Evolutionary conservation across 768 basidiomycete genomes (phyloP).

Genomic region (Leucosporidium yakuticum): DNA sequence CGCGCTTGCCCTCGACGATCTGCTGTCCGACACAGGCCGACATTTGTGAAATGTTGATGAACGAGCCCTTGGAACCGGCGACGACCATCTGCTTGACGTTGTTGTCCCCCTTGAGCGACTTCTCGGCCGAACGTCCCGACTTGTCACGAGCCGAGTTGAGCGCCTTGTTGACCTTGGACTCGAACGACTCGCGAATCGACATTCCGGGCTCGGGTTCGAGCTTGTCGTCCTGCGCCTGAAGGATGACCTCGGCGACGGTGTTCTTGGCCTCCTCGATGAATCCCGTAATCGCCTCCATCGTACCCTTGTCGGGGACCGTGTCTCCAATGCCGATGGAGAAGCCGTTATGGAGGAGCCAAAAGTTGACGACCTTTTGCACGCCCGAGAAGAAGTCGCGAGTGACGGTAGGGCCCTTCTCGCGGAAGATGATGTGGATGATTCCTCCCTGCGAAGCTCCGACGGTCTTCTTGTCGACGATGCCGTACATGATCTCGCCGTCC

Average conservation of each 20-base stretch:
- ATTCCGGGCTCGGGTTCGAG: slow-evolving; percentile 91
- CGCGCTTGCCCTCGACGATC: slow-evolving; percentile 94
- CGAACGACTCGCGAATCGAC: slow-evolving; percentile 98
- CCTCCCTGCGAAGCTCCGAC: slow-evolving; percentile 88
- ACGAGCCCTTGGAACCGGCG: slow-evolving; percentile 78
- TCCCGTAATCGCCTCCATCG: slow-evolving; percentile 78
- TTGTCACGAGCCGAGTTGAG: slow-evolving; percentile 92
- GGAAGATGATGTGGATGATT: slow-evolving; percentile 91
- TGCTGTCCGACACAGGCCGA: slow-evolving; percentile 98
- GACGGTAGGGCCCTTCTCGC: slow-evolving; percentile 91
- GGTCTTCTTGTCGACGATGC: slow-evolving; percentile 97
- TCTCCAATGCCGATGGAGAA: slow-evolving; percentile 99
- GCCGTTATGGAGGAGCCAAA: slow-evolving; percentile 96
- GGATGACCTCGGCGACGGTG: slow-evolving; percentile 70
- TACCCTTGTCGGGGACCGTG: slow-evolving; percentile 84
- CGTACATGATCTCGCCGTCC: slow-evolving; percentile 90
- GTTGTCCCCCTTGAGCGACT: slow-evolving; percentile 96
- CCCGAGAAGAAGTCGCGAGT: slow-evolving; percentile 87
- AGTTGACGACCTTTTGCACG: slow-evolving; percentile 91
- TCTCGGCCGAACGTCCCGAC: slow-evolving; percentile 93
- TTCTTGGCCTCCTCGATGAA: slow-evolving; percentile 75
- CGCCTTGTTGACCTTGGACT: slow-evolving; percentile 81
- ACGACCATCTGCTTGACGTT: slow-evolving; percentile 99
- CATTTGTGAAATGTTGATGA: slow-evolving; percentile 99
- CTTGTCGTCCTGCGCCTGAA: slow-evolving; percentile 74